Percentiles rank a stretch among this genome's conserved stretches.
These are phyloP conservation scores for Pyracantha coccinea DNA, from an alignment of 331 rosid genomes.

Conservation along the genomic window DNA sequence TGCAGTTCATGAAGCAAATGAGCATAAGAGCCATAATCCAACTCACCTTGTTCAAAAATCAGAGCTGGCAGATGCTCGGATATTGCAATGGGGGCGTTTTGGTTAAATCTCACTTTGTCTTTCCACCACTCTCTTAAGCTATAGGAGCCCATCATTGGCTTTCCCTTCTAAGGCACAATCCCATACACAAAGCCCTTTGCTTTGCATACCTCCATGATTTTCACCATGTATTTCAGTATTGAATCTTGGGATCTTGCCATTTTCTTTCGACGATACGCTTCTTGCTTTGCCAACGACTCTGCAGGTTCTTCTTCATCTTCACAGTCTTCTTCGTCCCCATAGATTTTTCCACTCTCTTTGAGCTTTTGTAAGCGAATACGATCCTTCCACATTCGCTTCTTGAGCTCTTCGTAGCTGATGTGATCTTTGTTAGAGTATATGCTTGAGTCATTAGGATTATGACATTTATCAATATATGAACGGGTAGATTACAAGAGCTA, in stretches of 20 bases:
- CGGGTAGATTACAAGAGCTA: too few relatives aligned
- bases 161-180: conserved; percentile 45
- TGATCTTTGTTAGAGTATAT: too few relatives aligned
- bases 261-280: conserved; percentile 31
- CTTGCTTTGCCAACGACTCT: conserved; percentile 23
- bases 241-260: conserved; percentile 33
- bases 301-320: conserved; percentile 11
- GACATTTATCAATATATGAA: too few relatives aligned
- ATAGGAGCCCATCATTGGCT: conserved; percentile 47
- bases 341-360: conserved; percentile 14
- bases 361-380: conserved; percentile 26
- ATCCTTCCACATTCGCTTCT: conserved; percentile 62
- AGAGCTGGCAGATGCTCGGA: conserved; percentile 14
- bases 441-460: too few relatives aligned
- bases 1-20: conserved; percentile 42
- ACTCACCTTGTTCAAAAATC: not conserved
- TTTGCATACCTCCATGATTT: conserved; percentile 52
- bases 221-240: conserved; percentile 52
- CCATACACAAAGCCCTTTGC: conserved; percentile 52
- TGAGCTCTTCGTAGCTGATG: conserved; percentile 39
- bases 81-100: conserved; percentile 27
- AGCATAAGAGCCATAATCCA: conserved; percentile 28
- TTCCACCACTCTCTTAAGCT: conserved; percentile 61
- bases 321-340: not conserved
- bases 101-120: conserved; percentile 30